A percentile compares a stretch with the other conserved stretches of the same genome.
Conservation (phyloP, 129 eudicot genomes). For the Gnaphalium uliginosum region DNA sequence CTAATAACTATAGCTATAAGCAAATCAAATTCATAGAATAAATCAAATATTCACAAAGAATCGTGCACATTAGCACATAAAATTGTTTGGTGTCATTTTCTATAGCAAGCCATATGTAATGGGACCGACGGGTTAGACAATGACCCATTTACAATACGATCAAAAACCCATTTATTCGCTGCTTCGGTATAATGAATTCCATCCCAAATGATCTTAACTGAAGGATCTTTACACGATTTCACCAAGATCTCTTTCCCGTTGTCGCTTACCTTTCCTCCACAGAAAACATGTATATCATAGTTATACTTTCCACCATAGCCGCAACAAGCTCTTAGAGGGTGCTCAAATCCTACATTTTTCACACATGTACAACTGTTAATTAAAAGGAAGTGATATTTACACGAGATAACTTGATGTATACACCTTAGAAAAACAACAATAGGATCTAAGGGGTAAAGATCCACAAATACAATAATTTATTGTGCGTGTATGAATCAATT, state of each 20-base stretch:
- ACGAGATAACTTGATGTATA: neutral
- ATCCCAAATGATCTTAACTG: slow-evolving; percentile 55
- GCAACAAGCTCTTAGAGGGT: slow-evolving; percentile 52
- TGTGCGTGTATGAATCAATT: too few species aligned
- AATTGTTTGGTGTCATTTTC: slow-evolving; percentile 9
- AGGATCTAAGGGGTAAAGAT: too few species aligned
- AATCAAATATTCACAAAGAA: too few species aligned
- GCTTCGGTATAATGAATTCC: slow-evolving; percentile 68
- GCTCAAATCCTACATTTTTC: slow-evolving; percentile 45
- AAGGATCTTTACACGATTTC: slow-evolving; percentile 52
- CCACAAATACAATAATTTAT: too few species aligned
- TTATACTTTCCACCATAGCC: slow-evolving; percentile 67
- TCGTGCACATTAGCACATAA: neutral
- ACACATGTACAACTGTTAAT: neutral
- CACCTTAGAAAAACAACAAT: too few species aligned
- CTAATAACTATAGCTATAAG: too few species aligned
- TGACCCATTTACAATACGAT: slow-evolving; percentile 49
- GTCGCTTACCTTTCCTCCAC: slow-evolving; percentile 40
- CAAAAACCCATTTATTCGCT: slow-evolving; percentile 62
- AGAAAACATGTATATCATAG: slow-evolving; percentile 36
- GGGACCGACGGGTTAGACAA: slow-evolving; percentile 59
- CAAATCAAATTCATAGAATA: too few species aligned
- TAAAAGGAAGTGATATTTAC: neutral
- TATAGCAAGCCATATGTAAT: slow-evolving; percentile 44
- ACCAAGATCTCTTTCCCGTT: slow-evolving; percentile 36